These are phyloP conservation scores for Wickerhamomyces bovis DNA, from an alignment of 805 yeast genomes.

Conservation along the genomic window DNA sequence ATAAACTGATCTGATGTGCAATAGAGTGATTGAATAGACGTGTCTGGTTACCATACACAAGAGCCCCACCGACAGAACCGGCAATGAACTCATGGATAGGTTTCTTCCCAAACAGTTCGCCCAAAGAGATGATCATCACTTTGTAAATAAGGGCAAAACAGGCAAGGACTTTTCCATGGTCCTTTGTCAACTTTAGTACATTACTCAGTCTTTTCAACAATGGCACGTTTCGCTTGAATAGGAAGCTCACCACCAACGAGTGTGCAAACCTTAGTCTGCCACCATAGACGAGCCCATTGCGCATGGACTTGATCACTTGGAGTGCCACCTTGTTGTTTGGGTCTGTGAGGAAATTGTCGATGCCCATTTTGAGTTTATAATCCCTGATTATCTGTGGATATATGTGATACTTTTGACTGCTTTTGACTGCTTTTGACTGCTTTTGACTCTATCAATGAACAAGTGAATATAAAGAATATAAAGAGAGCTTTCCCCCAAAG, in stretches of 20 bases:
- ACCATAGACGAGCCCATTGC: conserved; percentile 49
- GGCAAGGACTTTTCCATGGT: conserved; percentile 52
- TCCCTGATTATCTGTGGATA: too few relatives aligned
- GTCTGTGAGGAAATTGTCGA: conserved; percentile 24
- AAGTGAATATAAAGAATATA: too few relatives aligned
- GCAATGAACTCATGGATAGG: conserved; percentile 24
- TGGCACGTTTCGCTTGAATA: conserved; percentile 32
- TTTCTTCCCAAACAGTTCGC: conserved; percentile 15
- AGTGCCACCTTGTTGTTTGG: conserved; percentile 31
- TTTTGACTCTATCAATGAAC: too few relatives aligned
- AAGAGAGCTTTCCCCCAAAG: too few relatives aligned
- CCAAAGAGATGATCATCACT: conserved; percentile 26
- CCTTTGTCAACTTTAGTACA: conserved; percentile 45
- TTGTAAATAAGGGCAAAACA: conserved; percentile 51
- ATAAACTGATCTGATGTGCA: conserved; percentile 69
- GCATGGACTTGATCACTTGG: conserved; percentile 32
- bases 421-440: too few relatives aligned
- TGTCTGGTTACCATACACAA: conserved; percentile 34
- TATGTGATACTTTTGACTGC: too few relatives aligned
- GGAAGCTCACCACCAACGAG: conserved; percentile 53
- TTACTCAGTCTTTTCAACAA: conserved; percentile 37
- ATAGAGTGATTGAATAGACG: conserved; percentile 37
- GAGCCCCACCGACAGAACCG: conserved; percentile 34
- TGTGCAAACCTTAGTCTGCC: conserved; percentile 58
- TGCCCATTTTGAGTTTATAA: not conserved